Evolutionary conservation across 108 stramenopile species (phyloP).

Genomic region (Licmophora abbreviata): DNA sequence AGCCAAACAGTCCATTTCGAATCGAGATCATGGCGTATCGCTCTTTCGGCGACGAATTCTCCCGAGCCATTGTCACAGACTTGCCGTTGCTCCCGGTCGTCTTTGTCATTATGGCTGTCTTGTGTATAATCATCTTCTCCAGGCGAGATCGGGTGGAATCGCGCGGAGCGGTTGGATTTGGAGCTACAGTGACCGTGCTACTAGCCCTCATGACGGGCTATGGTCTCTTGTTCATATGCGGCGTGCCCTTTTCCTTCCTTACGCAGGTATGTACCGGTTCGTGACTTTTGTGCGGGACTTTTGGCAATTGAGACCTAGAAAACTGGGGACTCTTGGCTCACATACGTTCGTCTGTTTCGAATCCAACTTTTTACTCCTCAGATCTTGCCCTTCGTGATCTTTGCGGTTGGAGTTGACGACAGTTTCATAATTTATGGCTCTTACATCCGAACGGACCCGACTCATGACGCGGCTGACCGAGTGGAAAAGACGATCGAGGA

Average conservation of each 20-base stretch:
- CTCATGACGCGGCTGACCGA: background rate
- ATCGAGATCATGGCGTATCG: background rate
- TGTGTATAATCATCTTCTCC: background rate
- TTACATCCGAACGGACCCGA: background rate
- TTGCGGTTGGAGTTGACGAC: background rate
- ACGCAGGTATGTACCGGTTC: background rate
- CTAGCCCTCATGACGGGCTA: background rate
- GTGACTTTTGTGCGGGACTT: too few species aligned
- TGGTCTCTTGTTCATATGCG: background rate
- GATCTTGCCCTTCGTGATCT: background rate
- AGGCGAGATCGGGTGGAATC: constrained; percentile 3
- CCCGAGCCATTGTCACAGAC: background rate
- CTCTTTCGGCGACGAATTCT: background rate
- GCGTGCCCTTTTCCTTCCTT: constrained; percentile 5
- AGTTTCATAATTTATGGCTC: constrained; percentile 3
- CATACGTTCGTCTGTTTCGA: background rate
- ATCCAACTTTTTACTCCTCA: background rate
- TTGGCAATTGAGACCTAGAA: too few species aligned
- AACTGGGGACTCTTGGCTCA: too few species aligned
- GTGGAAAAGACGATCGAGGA: constrained; percentile 8
- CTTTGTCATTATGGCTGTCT: background rate
- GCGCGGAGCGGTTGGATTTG: background rate
- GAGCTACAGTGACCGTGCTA: background rate
- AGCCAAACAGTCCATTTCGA: background rate
- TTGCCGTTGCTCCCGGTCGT: constrained; percentile 1